Conservation (phyloP, 2,329 filamentous ascomycete genomes). For the Rachicladosporium sp. region DNA sequence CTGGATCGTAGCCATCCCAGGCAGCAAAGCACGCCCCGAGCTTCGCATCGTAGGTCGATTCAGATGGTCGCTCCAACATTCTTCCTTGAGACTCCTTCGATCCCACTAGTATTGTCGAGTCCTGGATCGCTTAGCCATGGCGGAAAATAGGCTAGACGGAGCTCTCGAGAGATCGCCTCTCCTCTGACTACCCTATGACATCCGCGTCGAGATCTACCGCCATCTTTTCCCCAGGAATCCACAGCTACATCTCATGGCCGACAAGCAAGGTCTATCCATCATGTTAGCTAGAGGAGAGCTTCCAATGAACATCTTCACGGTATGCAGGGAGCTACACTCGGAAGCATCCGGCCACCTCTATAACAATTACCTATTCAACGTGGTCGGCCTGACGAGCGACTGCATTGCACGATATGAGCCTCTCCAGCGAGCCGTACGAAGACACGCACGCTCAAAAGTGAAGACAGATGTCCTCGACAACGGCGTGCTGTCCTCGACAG, state of each 20-base stretch:
- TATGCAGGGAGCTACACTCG: conserved; percentile 11
- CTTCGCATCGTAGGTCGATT: no score
- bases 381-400: conserved; percentile 19
- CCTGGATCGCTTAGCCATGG: no score
- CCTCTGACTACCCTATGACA: conserved; percentile 18
- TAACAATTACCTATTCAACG: conserved; percentile 21
- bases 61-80: no score
- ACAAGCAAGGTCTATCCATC: conserved; percentile 3
- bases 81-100: no score
- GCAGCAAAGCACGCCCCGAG: no score
- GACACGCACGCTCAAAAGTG: conserved; percentile 12
- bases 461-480: conserved; percentile 19
- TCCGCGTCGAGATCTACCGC: conserved; percentile 19
- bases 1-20: no score
- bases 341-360: conserved; percentile 19
- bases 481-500: conserved; percentile 18
- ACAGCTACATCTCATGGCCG: conserved; percentile 19
- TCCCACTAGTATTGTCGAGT: no score
- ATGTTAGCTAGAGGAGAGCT: conserved; percentile 5
- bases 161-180: conserved; percentile 2
- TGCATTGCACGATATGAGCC: conserved; percentile 13
- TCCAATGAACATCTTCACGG: conserved; percentile 9
- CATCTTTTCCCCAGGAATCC: conserved; percentile 16
- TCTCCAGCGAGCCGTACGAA: conserved; percentile 11
- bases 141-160: no score